Evolutionary conservation across 2,329 filamentous ascomycete genomes (phyloP), one percentile per base, ranked within the genome.

Genomic region (Helotiales sp.): DNA sequence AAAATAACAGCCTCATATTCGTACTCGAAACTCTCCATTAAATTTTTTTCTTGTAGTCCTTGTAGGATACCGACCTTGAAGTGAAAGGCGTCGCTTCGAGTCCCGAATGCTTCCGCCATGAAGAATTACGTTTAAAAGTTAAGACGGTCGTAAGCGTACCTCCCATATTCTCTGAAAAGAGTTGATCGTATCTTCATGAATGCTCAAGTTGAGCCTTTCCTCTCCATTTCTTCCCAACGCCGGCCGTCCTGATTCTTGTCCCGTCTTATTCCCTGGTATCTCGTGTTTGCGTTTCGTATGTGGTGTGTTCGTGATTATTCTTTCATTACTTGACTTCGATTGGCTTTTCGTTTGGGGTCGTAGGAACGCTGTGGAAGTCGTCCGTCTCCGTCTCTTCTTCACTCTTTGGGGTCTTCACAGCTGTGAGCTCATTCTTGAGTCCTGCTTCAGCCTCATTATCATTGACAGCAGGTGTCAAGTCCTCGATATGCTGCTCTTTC

Each of bases 321-420:
- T 33, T 25, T 46, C 46, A 34, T 58, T 33, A 57, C 34, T 58
- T 60, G 29, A 55, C 44, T 22, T 56, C 54, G 6, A 55, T 46
- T 3, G 42, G n/a, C 9, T 44, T 36, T 47, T 63, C 63, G 9
- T 48, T 53, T 3, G 62, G 63, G 19, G 59, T 66, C 4, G 56
- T 48, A 12, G 63, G 61, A 19, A 61, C 33, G 54, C 57, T 61
- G 48, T 64, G 62, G 50, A 64, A 66, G 4, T 61, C 57, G 40
- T 65, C 62, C 29, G 59, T 52, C 5, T 61, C 58, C 10, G 54
- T 52, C 5, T 54, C 54, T 47, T 52, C 40, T 24, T 31, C 31
- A 10, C 30, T 42, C 25, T 55, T 47, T 25, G 24, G 13, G 2
- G 22, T 38, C 44, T 56, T 29, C 19, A 52, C 46, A 22, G 46